These are phyloP conservation scores for Magnusiomyces clavatus DNA, from an alignment of 1,139 yeast species.

Conservation along the genomic window DNA sequence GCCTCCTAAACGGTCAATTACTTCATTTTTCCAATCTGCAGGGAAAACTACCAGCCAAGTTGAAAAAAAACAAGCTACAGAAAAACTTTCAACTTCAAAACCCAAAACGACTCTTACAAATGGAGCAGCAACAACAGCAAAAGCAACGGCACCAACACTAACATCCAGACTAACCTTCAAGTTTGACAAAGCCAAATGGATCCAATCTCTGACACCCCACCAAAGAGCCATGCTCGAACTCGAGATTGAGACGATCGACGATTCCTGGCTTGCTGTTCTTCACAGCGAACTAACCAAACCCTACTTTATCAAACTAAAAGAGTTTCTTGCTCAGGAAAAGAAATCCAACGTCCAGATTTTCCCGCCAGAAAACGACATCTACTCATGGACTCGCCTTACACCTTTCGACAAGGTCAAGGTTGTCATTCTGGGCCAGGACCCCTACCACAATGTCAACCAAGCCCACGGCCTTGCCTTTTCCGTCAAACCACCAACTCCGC, in stretches of 20 bases:
- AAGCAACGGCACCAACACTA: no score
- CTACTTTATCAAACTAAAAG: constrained; percentile 68
- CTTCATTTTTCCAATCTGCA: no score
- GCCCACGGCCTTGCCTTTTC: constrained; percentile 97
- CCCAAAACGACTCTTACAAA: no score
- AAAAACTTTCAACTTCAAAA: no score
- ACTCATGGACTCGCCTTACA: constrained; percentile 87
- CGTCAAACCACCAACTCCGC: constrained; percentile 70
- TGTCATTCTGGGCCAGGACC: constrained; percentile 89
- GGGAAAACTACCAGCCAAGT: no score
- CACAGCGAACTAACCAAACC: constrained; percentile 74
- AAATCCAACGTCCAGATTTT: constrained; percentile 44
- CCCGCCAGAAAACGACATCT: constrained; percentile 73
- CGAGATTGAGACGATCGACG: constrained; percentile 65
- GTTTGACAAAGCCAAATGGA: constrained; percentile 51
- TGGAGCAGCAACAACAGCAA: no score
- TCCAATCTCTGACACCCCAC: constrained; percentile 44
- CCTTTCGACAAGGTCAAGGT: constrained; percentile 72
- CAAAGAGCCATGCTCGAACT: constrained; percentile 49
- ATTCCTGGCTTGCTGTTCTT: constrained; percentile 68
- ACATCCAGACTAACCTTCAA: no score
- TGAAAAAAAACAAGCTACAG: no score
- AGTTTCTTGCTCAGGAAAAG: constrained; percentile 40
- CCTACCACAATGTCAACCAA: constrained; percentile 85
- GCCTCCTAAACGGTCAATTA: no score